Percentiles rank a stretch among this genome's conserved stretches.
These are phyloP conservation scores for Plantago major DNA, from an alignment of 257 asterid genomes.

Conservation along the genomic window DNA sequence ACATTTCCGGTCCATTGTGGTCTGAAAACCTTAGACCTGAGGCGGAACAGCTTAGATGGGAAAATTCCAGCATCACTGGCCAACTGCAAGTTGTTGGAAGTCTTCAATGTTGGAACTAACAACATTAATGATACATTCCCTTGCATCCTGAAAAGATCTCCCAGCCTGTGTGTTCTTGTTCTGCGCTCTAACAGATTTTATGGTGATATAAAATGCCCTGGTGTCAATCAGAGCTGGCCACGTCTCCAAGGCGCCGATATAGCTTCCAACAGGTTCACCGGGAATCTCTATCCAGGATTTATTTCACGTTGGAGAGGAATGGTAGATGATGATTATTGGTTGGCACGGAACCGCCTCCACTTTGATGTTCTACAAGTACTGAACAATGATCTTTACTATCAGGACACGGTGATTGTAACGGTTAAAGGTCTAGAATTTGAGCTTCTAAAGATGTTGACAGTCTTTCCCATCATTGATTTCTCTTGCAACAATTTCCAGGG, in stretches of 20 bases:
- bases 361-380: slow-evolving; percentile 17
- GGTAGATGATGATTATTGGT: slow-evolving; percentile 20
- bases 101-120: slow-evolving; percentile 41
- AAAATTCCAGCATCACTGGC: slow-evolving; percentile 35
- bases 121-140: slow-evolving; percentile 24
- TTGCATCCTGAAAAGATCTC: slow-evolving; percentile 23
- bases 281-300: slow-evolving; percentile 26
- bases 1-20: slow-evolving; percentile 22
- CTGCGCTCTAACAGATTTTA: slow-evolving; percentile 44
- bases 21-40: slow-evolving; percentile 36
- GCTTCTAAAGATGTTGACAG: slow-evolving; percentile 51
- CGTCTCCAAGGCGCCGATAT: slow-evolving; percentile 58
- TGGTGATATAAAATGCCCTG: slow-evolving; percentile 38
- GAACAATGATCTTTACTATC: slow-evolving; percentile 31
- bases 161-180: slow-evolving; percentile 48
- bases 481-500: slow-evolving; percentile 48
- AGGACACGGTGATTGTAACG: slow-evolving; percentile 52
- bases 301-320: slow-evolving; percentile 42
- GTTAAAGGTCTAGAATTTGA: slow-evolving; percentile 52
- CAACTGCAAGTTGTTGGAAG: slow-evolving; percentile 33
- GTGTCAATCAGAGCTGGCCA: slow-evolving; percentile 37
- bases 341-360: slow-evolving; percentile 22
- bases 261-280: slow-evolving; percentile 49
- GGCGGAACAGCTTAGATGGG: slow-evolving; percentile 29
- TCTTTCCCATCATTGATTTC: slow-evolving; percentile 47